Evolutionary conservation across 176 grass and related monocot genomes (phyloP).

Genomic region (Avena insularis): DNA sequence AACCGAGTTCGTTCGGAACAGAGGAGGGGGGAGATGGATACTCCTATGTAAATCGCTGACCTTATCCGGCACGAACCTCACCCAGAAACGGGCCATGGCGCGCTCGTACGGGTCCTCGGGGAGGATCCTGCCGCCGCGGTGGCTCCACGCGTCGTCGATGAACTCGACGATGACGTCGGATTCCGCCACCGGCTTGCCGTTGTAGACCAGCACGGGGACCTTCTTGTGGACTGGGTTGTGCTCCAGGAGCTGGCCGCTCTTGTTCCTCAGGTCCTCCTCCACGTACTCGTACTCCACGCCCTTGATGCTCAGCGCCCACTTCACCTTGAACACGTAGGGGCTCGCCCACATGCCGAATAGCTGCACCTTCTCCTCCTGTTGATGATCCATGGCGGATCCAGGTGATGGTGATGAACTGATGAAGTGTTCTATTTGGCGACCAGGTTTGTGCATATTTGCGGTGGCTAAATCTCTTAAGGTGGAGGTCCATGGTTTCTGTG

Average conservation of each 20-base stretch:
- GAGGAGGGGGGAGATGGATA: neutral
- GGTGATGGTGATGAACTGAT: neutral
- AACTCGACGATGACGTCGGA: slow-evolving; percentile 55
- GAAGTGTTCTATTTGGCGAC: neutral
- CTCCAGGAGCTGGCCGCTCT: slow-evolving; percentile 42
- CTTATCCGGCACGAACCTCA: neutral
- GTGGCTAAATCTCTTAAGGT: neutral
- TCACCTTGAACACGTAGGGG: slow-evolving; percentile 48
- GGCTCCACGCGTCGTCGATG: slow-evolving; percentile 47
- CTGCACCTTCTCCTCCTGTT: slow-evolving; percentile 27
- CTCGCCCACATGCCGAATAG: slow-evolving; percentile 46
- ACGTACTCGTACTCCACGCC: slow-evolving; percentile 50
- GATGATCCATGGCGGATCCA: slow-evolving; percentile 25
- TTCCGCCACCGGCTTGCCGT: slow-evolving; percentile 46
- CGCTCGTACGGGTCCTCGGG: slow-evolving; percentile 43
- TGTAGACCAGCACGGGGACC: slow-evolving; percentile 49
- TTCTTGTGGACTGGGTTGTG: slow-evolving; percentile 57
- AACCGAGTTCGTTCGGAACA: neutral
- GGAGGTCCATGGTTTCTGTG: neutral
- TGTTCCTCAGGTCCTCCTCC: slow-evolving; percentile 54
- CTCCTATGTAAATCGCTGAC: neutral
- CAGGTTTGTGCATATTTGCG: neutral
- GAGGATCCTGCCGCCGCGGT: slow-evolving; percentile 28
- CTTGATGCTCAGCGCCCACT: slow-evolving; percentile 54
- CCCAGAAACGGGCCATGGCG: slow-evolving; percentile 49